phyloP scores from a whole-genome alignment of 495 filamentous ascomycete species.

The Daldinia childiae region DNA sequence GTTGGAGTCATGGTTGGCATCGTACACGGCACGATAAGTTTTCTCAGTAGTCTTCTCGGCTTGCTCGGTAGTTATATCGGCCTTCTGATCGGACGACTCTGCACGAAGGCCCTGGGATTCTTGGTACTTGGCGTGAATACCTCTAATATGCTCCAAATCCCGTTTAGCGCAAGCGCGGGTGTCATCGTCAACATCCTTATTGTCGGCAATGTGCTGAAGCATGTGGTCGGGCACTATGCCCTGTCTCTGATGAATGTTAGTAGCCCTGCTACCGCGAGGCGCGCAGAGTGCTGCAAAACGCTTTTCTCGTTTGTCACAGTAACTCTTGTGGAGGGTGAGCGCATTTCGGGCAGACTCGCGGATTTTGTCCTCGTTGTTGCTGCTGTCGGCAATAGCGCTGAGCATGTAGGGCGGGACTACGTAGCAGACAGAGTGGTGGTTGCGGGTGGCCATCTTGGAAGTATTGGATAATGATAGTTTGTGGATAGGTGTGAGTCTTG shows the following conservation, averaged over 20 bases:
- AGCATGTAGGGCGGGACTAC: constrained; percentile 55
- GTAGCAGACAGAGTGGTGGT: constrained; percentile 43
- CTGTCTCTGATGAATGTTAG: constrained; percentile 22
- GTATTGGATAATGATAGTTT: background rate
- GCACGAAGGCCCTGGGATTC: constrained; percentile 36
- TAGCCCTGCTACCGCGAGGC: constrained; percentile 39
- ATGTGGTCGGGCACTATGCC: constrained; percentile 51
- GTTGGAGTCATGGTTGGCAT: constrained; percentile 46
- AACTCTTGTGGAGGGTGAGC: constrained; percentile 41
- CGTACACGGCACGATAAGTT: constrained; percentile 53
- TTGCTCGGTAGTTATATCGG: constrained; percentile 1
- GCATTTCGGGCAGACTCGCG: constrained; percentile 42
- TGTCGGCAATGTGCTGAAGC: constrained; percentile 51
- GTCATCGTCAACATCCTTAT: constrained; percentile 49
- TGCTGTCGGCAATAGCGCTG: constrained; percentile 47
- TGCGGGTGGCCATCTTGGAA: constrained; percentile 40
- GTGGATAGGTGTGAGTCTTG: constrained; percentile 8
- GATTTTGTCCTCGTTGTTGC: constrained; percentile 37
- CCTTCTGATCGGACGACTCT: constrained; percentile 20
- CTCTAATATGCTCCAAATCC: constrained; percentile 49
- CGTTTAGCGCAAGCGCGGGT: constrained; percentile 45
- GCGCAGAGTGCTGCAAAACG: constrained; percentile 44
- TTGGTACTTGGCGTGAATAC: constrained; percentile 46
- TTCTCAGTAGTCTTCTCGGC: constrained; percentile 27
- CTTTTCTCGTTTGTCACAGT: constrained; percentile 42